Evolutionary conservation across 2,329 filamentous ascomycete genomes (phyloP).

Genomic region (Eutypella sp.): DNA sequence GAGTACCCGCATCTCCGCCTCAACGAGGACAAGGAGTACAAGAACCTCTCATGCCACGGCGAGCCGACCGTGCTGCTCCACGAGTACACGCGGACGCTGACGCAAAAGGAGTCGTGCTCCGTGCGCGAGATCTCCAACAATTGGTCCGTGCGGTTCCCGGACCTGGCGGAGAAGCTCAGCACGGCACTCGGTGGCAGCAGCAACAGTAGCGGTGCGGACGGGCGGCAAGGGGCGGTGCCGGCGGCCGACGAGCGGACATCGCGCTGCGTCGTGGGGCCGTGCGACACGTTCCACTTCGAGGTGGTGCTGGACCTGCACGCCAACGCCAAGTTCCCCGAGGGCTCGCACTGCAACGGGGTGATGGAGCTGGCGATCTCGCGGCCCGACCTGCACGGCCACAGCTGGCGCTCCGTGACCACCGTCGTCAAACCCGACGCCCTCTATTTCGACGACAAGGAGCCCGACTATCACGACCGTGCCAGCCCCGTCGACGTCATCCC

Average conservation of each 20-base stretch:
- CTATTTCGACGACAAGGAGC: conserved; percentile 35
- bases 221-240: conserved; percentile 13
- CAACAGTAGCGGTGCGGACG: no score
- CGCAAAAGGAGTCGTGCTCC: conserved; percentile 52
- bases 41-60: background rate
- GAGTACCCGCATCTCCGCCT: conserved; percentile 52
- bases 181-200: conserved; percentile 44
- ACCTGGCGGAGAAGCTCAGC: conserved; percentile 47
- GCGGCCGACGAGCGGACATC: conserved; percentile 27
- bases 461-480: conserved; percentile 39
- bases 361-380: conserved; percentile 55
- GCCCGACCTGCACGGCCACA: conserved; percentile 47
- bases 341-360: conserved; percentile 56
- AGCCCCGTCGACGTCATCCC: conserved; percentile 46
- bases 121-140: conserved; percentile 47
- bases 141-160: conserved; percentile 56
- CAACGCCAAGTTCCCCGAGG: conserved; percentile 50
- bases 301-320: conserved; percentile 55
- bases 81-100: conserved; percentile 51
- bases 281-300: conserved; percentile 59
- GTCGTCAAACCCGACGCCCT: conserved; percentile 54
- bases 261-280: conserved; percentile 34
- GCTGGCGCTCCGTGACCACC: conserved; percentile 57
- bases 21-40: conserved; percentile 35
- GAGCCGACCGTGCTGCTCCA: conserved; percentile 44